These are phyloP conservation scores for Coriaria nepalensis DNA, from an alignment of 306 rosid genomes.

Conservation along the genomic window DNA sequence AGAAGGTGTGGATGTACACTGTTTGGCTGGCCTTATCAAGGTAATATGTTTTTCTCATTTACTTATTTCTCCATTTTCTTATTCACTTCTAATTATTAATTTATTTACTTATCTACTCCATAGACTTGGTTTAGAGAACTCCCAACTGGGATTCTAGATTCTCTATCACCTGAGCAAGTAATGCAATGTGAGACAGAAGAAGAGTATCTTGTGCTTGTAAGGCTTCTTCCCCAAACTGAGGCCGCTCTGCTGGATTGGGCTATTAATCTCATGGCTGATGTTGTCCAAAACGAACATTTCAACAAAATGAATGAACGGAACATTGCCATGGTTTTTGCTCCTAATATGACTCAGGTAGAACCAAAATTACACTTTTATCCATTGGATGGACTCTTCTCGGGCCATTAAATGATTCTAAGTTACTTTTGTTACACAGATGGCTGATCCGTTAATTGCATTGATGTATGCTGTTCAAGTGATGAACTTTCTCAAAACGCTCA, in stretches of 20 bases:
- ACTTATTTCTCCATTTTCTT: background rate
- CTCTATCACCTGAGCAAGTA: constrained; percentile 58
- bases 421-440: constrained; percentile 47
- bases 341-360: constrained; percentile 87
- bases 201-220: constrained; percentile 50
- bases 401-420: constrained; percentile 4
- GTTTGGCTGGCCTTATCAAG: constrained; percentile 89
- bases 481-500: constrained; percentile 69
- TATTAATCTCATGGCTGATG: constrained; percentile 88
- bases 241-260: constrained; percentile 81
- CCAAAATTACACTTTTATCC: background rate
- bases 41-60: constrained; percentile 19
- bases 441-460: constrained; percentile 77
- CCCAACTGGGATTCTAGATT: constrained; percentile 62
- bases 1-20: constrained; percentile 68
- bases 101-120: background rate
- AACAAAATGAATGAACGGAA: constrained; percentile 89
- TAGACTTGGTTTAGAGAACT: constrained; percentile 96
- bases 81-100: background rate
- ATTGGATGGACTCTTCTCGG: background rate
- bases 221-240: constrained; percentile 57
- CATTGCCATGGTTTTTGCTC: constrained; percentile 92
- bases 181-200: constrained; percentile 72
- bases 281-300: constrained; percentile 55
- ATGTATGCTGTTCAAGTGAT: constrained; percentile 88